Percentiles rank a stretch among this genome's conserved stretches.
phyloP scores from a whole-genome alignment of 164 flowering plant genomes.

The Stephania cephalantha region DNA sequence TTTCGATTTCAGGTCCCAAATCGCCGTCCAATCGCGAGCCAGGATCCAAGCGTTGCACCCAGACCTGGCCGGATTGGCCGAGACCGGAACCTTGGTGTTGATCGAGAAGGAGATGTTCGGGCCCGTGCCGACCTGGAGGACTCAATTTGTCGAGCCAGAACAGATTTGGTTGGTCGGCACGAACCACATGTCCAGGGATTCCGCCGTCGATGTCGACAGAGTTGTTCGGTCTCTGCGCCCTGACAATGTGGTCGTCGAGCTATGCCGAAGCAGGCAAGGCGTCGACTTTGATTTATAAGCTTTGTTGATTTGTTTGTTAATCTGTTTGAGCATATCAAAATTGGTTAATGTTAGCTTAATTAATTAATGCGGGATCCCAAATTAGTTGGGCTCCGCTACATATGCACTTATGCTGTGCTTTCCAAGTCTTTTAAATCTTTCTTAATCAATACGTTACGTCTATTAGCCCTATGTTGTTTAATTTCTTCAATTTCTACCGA shows the following conservation, averaged over 20 bases:
- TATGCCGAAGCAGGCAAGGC: conserved; percentile 89
- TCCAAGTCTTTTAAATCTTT: no score
- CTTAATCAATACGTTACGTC: no score
- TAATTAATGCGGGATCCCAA: no score
- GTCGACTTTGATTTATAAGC: not conserved
- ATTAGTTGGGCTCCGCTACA: no score
- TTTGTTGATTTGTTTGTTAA: no score
- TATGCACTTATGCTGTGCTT: no score
- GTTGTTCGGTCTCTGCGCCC: conserved; percentile 65
- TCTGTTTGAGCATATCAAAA: no score
- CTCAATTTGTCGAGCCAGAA: conserved; percentile 82
- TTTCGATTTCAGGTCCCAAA: conserved; percentile 61
- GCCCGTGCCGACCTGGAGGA: conserved; percentile 76
- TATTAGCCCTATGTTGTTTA: no score
- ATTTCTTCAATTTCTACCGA: no score
- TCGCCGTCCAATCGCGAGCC: conserved; percentile 33
- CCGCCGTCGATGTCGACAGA: conserved; percentile 62
- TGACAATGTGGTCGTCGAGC: conserved; percentile 93
- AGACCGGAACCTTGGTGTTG: conserved; percentile 52
- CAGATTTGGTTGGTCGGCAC: conserved; percentile 84
- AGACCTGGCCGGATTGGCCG: conserved; percentile 65
- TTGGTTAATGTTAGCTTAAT: no score
- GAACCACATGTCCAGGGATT: conserved; percentile 44
- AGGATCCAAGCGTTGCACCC: conserved; percentile 46
- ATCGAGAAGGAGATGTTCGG: conserved; percentile 65